A percentile compares a stretch with the other conserved stretches of the same genome.
Evolutionary conservation across 208 protist species (phyloP).

Genomic region (Kentomonas sorsogonicus): DNA sequence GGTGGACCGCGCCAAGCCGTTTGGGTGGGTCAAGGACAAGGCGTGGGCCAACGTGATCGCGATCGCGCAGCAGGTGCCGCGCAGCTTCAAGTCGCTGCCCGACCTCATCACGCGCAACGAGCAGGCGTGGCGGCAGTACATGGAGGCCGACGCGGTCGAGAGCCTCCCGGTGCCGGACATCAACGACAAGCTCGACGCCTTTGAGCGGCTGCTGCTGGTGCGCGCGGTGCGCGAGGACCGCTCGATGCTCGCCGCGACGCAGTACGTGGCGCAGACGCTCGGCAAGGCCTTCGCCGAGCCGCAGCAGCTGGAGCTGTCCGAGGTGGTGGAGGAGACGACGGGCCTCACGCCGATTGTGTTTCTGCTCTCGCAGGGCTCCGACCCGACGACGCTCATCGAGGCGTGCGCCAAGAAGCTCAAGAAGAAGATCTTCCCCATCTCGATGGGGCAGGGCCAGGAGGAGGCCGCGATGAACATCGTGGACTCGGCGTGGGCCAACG

Average conservation of each 20-base stretch:
- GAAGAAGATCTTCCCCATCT: constrained; percentile 94
- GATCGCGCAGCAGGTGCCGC: constrained; percentile 76
- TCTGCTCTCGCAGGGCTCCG: constrained; percentile 95
- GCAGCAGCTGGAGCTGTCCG: constrained; percentile 85
- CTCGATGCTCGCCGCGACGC: constrained; percentile 90
- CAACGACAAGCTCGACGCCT: constrained; percentile 89
- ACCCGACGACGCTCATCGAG: constrained; percentile 95
- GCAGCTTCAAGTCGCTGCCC: constrained; percentile 93
- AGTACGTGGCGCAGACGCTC: constrained; percentile 90
- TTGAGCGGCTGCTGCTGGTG: constrained; percentile 94
- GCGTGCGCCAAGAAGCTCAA: constrained; percentile 93
- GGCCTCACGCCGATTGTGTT: constrained; percentile 93
- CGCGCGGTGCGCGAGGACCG: constrained; percentile 93
- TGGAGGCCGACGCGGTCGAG: constrained; percentile 94
- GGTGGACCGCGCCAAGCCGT: constrained; percentile 90
- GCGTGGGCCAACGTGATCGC: constrained; percentile 95
- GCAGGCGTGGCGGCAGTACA: constrained; percentile 91
- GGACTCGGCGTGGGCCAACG: constrained; percentile 75
- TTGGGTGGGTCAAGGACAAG: constrained; percentile 93
- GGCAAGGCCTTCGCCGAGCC: constrained; percentile 92
- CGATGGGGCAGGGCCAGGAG: constrained; percentile 98
- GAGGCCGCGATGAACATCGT: constrained; percentile 90
- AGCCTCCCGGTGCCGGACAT: constrained; percentile 84
- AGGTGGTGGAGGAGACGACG: constrained; percentile 85
- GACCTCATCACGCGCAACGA: constrained; percentile 92